phyloP scores from a whole-genome alignment of 164 flowering plant genomes.

The Cinnamomum micranthum region DNA sequence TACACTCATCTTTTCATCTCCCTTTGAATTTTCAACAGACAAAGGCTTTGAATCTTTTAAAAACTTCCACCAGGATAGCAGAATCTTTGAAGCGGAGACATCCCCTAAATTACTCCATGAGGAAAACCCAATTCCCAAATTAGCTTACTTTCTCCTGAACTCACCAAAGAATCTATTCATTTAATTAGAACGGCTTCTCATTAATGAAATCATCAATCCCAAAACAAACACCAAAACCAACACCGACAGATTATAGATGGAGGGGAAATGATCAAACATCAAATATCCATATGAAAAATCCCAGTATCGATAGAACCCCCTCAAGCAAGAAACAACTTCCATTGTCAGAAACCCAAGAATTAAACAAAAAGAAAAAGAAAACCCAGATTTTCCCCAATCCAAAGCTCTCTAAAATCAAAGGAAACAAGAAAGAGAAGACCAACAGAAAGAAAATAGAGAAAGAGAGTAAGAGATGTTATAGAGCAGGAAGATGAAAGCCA shows the following conservation, averaged over 20 bases:
- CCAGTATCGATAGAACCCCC: background rate
- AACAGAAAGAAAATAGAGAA: background rate
- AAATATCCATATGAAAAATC: constrained; percentile 1
- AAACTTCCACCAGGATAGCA: constrained; percentile 8
- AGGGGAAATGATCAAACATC: constrained; percentile 27
- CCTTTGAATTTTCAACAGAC: background rate
- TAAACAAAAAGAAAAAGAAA: no score
- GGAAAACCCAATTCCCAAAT: constrained; percentile 21
- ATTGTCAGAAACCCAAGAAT: constrained; percentile 23
- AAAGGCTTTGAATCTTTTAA: background rate
- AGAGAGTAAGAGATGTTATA: constrained; percentile 30
- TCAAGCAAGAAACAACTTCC: background rate
- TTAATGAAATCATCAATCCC: background rate
- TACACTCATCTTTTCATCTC: background rate
- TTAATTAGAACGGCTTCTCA: constrained; percentile 18
- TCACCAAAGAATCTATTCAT: constrained; percentile 22
- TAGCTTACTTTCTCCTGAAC: constrained; percentile 15
- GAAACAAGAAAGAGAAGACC: no score
- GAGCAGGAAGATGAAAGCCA: constrained; percentile 31
- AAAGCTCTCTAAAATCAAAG: no score
- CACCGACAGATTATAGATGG: constrained; percentile 17
- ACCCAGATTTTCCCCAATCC: background rate
- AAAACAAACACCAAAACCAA: constrained; percentile 29
- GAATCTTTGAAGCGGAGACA: constrained; percentile 4
- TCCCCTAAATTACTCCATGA: constrained; percentile 19